A percentile compares a stretch with the other conserved stretches of the same genome.
These are phyloP conservation scores for Stephania japonica DNA, from an alignment of 164 flowering plant species.

Conservation along the genomic window DNA sequence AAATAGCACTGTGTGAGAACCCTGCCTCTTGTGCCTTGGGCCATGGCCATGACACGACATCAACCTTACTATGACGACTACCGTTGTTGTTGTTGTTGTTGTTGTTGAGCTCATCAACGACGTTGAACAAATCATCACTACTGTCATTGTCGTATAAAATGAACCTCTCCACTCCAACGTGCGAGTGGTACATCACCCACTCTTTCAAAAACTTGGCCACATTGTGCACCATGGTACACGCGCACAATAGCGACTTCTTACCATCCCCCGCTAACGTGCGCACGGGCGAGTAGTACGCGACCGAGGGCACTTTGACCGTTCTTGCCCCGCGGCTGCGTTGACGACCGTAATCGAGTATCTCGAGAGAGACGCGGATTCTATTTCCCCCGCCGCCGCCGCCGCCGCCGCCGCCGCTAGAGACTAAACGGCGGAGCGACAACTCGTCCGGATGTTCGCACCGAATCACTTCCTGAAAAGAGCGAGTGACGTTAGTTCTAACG, in stretches of 20 bases:
- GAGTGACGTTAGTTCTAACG: conserved; percentile 48
- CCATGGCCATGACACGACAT: conserved; percentile 62
- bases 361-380: conserved; percentile 33
- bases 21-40: conserved; percentile 93
- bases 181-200: conserved; percentile 76
- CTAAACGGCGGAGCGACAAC: conserved; percentile 11
- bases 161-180: conserved; percentile 65
- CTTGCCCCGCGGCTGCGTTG: not conserved
- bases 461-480: conserved; percentile 74
- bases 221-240: conserved; percentile 75
- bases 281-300: conserved; percentile 46
- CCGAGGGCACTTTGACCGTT: conserved; percentile 40
- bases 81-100: conserved; percentile 16
- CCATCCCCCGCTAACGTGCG: conserved; percentile 8
- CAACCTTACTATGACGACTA: conserved; percentile 8
- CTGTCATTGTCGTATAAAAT: conserved; percentile 78
- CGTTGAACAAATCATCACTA: conserved; percentile 38
- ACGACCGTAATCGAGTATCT: conserved; percentile 15
- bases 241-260: conserved; percentile 48
- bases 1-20: conserved; percentile 61
- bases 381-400: conserved; percentile 5
- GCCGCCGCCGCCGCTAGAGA: not conserved
- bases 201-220: conserved; percentile 68
- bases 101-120: conserved; percentile 28
- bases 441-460: conserved; percentile 50